Conservation (phyloP, 306 rosid species). For the Coriaria nepalensis region DNA sequence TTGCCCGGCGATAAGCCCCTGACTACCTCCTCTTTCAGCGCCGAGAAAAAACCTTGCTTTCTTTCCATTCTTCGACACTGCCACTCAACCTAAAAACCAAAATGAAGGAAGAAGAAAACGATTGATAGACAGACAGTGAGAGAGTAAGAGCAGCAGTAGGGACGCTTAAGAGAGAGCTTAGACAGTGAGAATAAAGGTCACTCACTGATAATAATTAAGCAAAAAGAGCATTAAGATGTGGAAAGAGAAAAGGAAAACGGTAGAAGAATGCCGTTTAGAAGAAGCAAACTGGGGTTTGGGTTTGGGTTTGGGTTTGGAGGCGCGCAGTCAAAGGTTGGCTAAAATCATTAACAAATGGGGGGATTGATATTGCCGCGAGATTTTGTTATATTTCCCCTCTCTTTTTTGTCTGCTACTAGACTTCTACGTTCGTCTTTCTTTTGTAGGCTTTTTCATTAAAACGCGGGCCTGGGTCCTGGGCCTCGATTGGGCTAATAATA, state of each 20-base stretch:
- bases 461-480: too few species aligned
- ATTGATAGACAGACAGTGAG: not conserved
- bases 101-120: not conserved
- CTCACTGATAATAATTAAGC: slow-evolving; percentile 6
- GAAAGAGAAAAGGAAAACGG: slow-evolving; percentile 1
- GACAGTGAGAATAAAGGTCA: slow-evolving; percentile 18
- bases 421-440: too few species aligned
- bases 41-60: slow-evolving; percentile 78
- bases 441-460: too few species aligned
- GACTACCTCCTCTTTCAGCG: slow-evolving; percentile 70
- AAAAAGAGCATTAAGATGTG: slow-evolving; percentile 2
- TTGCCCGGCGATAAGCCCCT: slow-evolving; percentile 74
- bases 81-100: slow-evolving; percentile 3
- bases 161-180: slow-evolving; percentile 2
- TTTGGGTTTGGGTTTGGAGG: not conserved
- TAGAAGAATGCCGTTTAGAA: slow-evolving; percentile 7
- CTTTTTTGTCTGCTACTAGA: too few species aligned
- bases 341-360: not conserved
- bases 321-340: not conserved
- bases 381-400: too few species aligned
- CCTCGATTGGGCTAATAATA: too few species aligned
- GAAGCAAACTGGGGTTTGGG: not conserved
- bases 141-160: not conserved
- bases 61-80: slow-evolving; percentile 42
- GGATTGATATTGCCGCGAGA: slow-evolving; percentile 30